phyloP scores from a whole-genome alignment of 2,329 filamentous ascomycete species.

The Xylariomycetidae sp. region DNA sequence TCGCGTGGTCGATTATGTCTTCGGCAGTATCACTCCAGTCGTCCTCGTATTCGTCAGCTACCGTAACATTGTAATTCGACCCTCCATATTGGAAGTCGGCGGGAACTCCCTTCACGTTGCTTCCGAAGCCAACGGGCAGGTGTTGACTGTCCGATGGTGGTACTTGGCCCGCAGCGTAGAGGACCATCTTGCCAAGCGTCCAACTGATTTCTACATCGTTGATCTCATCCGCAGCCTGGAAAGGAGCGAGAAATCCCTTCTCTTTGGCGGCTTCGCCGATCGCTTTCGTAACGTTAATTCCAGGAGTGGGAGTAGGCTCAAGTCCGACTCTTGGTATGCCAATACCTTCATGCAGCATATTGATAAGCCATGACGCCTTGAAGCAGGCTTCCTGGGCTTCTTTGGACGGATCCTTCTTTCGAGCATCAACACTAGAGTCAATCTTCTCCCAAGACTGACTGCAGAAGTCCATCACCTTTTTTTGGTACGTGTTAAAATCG shows the following conservation, averaged over 20 bases:
- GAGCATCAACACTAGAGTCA: slow-evolving; percentile 54
- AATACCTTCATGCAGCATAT: slow-evolving; percentile 91
- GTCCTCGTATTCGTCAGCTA: slow-evolving; percentile 38
- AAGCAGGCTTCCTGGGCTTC: slow-evolving; percentile 88
- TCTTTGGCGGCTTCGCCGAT: slow-evolving; percentile 64
- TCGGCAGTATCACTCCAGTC: slow-evolving; percentile 50
- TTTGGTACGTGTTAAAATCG: slow-evolving; percentile 85
- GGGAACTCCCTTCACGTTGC: slow-evolving; percentile 66
- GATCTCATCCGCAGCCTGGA: slow-evolving; percentile 91
- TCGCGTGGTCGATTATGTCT: slow-evolving; percentile 60
- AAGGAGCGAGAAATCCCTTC: slow-evolving; percentile 75
- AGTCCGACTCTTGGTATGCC: slow-evolving; percentile 82
- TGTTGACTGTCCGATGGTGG: slow-evolving; percentile 53
- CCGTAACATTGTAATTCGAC: slow-evolving; percentile 40
- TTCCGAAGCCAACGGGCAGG: slow-evolving; percentile 87
- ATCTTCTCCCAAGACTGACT: slow-evolving; percentile 78
- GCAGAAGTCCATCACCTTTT: slow-evolving; percentile 80
- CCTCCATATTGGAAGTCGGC: slow-evolving; percentile 81
- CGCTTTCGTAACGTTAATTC: slow-evolving; percentile 68
- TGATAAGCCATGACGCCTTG: slow-evolving; percentile 97
- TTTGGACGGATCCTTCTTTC: slow-evolving; percentile 73
- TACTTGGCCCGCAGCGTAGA: slow-evolving; percentile 89
- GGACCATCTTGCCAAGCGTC: slow-evolving; percentile 93
- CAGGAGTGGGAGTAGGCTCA: slow-evolving; percentile 52
- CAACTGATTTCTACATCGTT: slow-evolving; percentile 90